Percentiles rank a stretch among this genome's conserved stretches.
phyloP scores from a whole-genome alignment of 306 rosid genomes.

The Crataegus laevigata region DNA sequence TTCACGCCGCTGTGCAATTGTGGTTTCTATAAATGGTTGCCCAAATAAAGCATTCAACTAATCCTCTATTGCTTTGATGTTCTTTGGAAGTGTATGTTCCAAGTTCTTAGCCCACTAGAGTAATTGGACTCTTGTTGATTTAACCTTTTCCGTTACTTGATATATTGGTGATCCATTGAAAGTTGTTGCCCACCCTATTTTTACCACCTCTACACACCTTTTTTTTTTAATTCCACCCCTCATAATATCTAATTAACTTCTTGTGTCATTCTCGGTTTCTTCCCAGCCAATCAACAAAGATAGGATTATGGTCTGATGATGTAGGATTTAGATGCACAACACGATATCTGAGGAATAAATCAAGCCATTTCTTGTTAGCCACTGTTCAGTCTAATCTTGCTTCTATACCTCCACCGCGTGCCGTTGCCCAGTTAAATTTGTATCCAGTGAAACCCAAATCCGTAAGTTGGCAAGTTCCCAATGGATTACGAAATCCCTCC shows the following conservation, averaged over 20 bases:
- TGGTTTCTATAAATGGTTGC: background rate
- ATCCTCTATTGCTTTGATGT: background rate
- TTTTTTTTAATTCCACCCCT: too few relatives aligned
- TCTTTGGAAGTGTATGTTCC: too few relatives aligned
- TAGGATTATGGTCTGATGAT: background rate
- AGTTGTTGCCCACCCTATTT: too few relatives aligned
- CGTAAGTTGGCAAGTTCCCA: background rate
- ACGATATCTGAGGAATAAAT: background rate
- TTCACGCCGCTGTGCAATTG: background rate
- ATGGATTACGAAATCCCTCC: background rate
- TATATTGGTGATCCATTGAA: too few relatives aligned
- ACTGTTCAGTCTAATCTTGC: background rate
- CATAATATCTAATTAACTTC: too few relatives aligned
- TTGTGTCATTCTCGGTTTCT: background rate
- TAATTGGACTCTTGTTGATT: too few relatives aligned
- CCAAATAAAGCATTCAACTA: background rate
- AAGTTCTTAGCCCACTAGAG: background rate
- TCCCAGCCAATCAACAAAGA: background rate
- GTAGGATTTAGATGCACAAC: background rate
- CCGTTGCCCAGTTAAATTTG: background rate
- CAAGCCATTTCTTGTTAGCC: background rate
- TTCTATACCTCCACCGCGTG: background rate
- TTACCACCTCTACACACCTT: too few relatives aligned
- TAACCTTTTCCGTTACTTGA: too few relatives aligned
- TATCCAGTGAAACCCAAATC: background rate